Evolutionary conservation across 306 rosid genomes (phyloP), one percentile per base, ranked within the genome.

Genomic region (Gynostemma pentaphyllum): DNA sequence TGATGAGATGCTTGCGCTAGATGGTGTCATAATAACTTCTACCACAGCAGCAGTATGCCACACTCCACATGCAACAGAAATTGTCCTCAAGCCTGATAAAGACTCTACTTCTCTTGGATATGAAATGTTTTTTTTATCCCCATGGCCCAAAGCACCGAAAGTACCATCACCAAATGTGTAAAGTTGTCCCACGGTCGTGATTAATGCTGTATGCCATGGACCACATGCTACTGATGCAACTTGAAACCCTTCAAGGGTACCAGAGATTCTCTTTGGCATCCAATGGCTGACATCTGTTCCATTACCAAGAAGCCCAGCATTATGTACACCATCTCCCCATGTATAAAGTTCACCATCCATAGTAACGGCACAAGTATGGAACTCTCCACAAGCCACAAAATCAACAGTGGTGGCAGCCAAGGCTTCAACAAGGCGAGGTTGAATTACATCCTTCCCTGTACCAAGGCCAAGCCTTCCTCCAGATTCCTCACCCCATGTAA

Each of bases 41-140:
- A 94, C 88, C 42, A 89, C 94, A 19, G 99, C 97, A 61, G 97
- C 99, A 51, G 99, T 89, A 74, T 94, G 99, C 99, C 99, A 94
- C 79, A 87, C 99, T 61, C 97, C 99, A 72, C 95, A 94, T 67
- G 99, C 87, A 68, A 94, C 97, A 73, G 83, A 80, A 71, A 87
- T 86, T 19, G 99, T 94, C 53, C 95, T 89, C 67, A 94, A 89
- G 63, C 99, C 99, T 75, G 87, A 86, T n/a, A 94, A 87, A 70
- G 89, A 84, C 67, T 86, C 99, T 13, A 94, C 95, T 82, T 89
- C 99, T 85, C 91, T 86, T 29, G 99, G 99, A 63, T 84, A 74
- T 9, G 87, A 78, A 76, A 80, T 76, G 65, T 81, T 86, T 77
- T 78, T 74, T n/a, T 83, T 71, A 72, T 87, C 94, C 49, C 99